phyloP scores from a whole-genome alignment of 148 eudicot species.

The Simmondsia chinensis region DNA sequence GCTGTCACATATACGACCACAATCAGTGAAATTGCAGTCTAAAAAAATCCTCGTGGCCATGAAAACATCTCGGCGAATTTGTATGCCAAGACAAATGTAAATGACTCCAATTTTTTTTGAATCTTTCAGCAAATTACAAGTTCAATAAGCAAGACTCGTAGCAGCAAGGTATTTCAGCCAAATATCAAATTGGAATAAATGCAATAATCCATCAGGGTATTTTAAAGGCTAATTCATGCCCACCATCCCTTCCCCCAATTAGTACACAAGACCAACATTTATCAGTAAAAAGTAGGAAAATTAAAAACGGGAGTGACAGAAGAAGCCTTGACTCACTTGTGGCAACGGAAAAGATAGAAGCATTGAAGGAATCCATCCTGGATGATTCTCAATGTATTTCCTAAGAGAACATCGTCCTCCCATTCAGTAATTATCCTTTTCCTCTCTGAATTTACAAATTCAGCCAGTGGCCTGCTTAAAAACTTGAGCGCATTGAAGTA shows the following conservation, averaged over 20 bases:
- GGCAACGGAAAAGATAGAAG: conserved; percentile 26
- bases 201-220: too few species aligned
- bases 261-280: conserved; percentile 1
- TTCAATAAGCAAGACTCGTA: too few species aligned
- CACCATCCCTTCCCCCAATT: too few species aligned
- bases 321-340: conserved; percentile 31
- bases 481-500: conserved; percentile 64
- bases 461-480: conserved; percentile 66
- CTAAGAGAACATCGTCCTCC: conserved; percentile 18
- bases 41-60: too few species aligned
- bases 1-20: conserved; percentile 17
- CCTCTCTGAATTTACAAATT: conserved; percentile 42
- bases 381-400: conserved; percentile 22
- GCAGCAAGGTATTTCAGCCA: too few species aligned
- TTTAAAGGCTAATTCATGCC: too few species aligned
- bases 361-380: conserved; percentile 42
- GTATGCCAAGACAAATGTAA: too few species aligned
- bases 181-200: too few species aligned
- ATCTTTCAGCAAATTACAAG: too few species aligned
- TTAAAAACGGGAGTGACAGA: neutral
- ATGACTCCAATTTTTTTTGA: too few species aligned
- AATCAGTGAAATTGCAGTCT: neutral
- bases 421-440: conserved; percentile 40
- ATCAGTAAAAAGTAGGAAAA: conserved; percentile 1
- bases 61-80: too few species aligned